Evolutionary conservation across 2,329 filamentous ascomycete genomes (phyloP), one percentile per base, ranked within the genome.

Genomic region (Immersiporthe knoxdaviesiana): DNA sequence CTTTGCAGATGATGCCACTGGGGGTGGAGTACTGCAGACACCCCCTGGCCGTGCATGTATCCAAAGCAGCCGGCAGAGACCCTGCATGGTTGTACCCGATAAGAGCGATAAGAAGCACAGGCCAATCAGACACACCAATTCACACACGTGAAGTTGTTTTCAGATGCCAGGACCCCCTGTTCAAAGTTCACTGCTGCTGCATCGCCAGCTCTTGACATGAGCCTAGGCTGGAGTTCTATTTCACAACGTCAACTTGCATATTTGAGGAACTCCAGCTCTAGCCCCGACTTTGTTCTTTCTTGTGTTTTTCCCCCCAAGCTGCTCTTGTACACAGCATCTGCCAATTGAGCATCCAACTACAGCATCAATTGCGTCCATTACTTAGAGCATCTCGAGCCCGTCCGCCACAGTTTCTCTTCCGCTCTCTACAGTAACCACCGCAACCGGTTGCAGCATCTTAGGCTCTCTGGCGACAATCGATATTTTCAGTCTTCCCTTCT

Each of bases 321-420:
- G 54, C 35, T 54, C 41, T 16, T 32, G 24, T 37, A 24, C 47
- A n/a, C 27, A 47, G 7, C 41, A n/a, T 47, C 2, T 41, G 21
- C 16, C 54, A 27, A 27, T 65, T n/a, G 63, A 39, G 37, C 14
- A 24, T 60, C 44, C 44, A 12, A 69, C 11, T 3, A 21, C 27
- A 30, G n/a, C 62, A 35, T 68, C 65, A 65, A 63, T 68, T 41
- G 63, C 24, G 11, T 54, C 47, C 47, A 11, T 11, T 30, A 21
- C 32, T 30, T 32, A n/a, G 2, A n/a, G 60, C 54, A 61, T 52
- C 16, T 16, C 32, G 59, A 65, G 58, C 50, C 30, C 44, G 44
- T 47, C 44, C 44, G 18, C 7, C 44, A n/a, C 10, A 21, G 30
- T n/a, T 47, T 50, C 3, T 21, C 27, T 14, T n/a, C 21, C 41